These are phyloP conservation scores for Fraxinus sp. DNA, from an alignment of 305 asterid genomes.

Conservation along the genomic window DNA sequence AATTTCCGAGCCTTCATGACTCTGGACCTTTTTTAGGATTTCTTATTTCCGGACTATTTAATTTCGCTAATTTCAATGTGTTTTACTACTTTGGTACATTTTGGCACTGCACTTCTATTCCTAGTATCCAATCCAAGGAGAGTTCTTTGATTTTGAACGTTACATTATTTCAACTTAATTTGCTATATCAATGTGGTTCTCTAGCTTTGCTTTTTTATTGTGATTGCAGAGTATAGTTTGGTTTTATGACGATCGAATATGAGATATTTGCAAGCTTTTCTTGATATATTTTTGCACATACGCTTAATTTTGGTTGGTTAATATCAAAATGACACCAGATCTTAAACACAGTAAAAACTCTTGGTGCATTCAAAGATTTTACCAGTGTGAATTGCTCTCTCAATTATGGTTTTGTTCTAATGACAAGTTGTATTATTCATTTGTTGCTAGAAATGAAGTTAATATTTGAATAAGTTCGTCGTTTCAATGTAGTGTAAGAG, in stretches of 20 bases:
- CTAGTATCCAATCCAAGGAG: not conserved
- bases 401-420: not conserved
- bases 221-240: not conserved
- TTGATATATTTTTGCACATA: not conserved
- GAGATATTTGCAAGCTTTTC: not conserved
- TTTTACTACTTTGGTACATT: not conserved
- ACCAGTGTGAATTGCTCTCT: not conserved
- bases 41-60: not conserved
- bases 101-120: not conserved
- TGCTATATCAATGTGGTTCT: not conserved
- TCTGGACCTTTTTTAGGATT: not conserved
- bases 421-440: not conserved
- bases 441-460: not conserved
- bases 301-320: not conserved
- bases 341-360: not conserved
- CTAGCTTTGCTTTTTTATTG: not conserved
- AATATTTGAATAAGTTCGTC: not conserved
- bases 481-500: too few relatives aligned
- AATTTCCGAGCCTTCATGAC: not conserved
- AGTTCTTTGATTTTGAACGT: not conserved
- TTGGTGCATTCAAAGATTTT: not conserved
- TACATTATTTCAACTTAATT: not conserved
- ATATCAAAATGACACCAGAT: not conserved
- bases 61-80: not conserved
- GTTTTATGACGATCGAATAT: not conserved